Base-by-base conservation (phyloP, 305 asterid species). In the Plantago lanceolata region DNA sequence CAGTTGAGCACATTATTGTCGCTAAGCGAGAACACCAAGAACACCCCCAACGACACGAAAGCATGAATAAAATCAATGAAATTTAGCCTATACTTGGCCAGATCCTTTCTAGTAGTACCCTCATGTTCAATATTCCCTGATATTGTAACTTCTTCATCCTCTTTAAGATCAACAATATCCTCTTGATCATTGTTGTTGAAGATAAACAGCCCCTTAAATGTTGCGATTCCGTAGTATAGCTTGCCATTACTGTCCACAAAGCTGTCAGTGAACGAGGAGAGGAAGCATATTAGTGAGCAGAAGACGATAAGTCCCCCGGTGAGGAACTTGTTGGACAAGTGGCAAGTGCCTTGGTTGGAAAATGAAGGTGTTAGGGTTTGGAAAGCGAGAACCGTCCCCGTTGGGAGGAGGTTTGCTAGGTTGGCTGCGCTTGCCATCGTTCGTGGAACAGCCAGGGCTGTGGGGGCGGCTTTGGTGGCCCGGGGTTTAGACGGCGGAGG, bases 401-500 rank as follows among this genome's bases (percentile, higher is more conserved):
- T 86, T 1, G 95, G 89, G 0, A 84, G 79, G 74, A 86, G 95
- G 80, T 82, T 78, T 5, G 88, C 82, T 28, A 86, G 75, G 80
- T 82, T 86, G 33, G 82, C 87, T 4, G 86, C 84, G 33, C 77
- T 68, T 7, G 82, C 81, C 61, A 86, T 40, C 76, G 88, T 76
- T 68, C 70, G 82, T 73, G 80, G 80, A 2, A 74, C 70, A 0
- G 77, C 71, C 63, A 68, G 72, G 11, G 66, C 28, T 31, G 72
- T 62, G 52, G 61, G 45, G 37, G 54, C 3, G 21, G 33, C 12
- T 19, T 31, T 2, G 33, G 8, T 6, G 18, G 48, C 43, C 19
- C 19, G 43, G 20, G 66, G 57, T 16, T 4, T 57, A 19, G 53
- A 24, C 6, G 47, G 13, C 0, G 50, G 56, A 6, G 66, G 70